A percentile compares a stretch with the other conserved stretches of the same genome.
phyloP scores from a whole-genome alignment of 2,329 filamentous ascomycete species.

The Gyromitra esculenta region DNA sequence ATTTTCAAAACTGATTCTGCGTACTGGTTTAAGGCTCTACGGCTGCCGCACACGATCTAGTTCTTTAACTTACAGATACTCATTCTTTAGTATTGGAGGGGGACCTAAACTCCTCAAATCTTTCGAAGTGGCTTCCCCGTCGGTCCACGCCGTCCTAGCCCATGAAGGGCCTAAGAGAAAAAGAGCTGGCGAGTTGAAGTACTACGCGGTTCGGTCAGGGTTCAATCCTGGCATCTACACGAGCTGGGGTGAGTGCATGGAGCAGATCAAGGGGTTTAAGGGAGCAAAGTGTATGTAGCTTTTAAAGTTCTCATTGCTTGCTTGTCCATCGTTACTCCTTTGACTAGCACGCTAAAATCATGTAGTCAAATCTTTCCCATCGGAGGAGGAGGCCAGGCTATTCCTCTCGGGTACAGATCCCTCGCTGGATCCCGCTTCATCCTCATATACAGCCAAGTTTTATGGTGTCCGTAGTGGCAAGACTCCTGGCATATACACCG shows the following conservation, averaged over 20 bases:
- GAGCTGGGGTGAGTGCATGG: slow-evolving; percentile 71
- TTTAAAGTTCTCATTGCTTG: slow-evolving; percentile 6
- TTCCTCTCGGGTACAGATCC: slow-evolving; percentile 57
- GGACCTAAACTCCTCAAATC: slow-evolving; percentile 26
- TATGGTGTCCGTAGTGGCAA: slow-evolving; percentile 71
- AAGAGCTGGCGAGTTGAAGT: slow-evolving; percentile 66
- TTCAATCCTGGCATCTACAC: slow-evolving; percentile 71
- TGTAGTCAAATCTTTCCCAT: slow-evolving; percentile 58
- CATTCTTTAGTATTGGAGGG: slow-evolving; percentile 6
- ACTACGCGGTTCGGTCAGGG: slow-evolving; percentile 72
- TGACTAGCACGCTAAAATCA: slow-evolving; percentile 32
- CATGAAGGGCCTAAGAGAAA: slow-evolving; percentile 65
- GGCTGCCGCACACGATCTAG: background rate
- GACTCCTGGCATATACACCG: slow-evolving; percentile 70
- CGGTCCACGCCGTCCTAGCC: slow-evolving; percentile 33
- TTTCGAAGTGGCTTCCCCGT: slow-evolving; percentile 49
- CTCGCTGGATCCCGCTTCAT: slow-evolving; percentile 57
- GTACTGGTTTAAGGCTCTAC: slow-evolving; percentile 31
- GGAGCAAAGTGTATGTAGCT: slow-evolving; percentile 58
- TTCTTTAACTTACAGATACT: slow-evolving; percentile 24
- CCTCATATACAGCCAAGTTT: slow-evolving; percentile 64
- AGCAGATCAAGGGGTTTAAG: slow-evolving; percentile 70
- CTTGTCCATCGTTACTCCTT: slow-evolving; percentile 12
- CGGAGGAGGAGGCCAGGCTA: slow-evolving; percentile 55
- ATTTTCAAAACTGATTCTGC: slow-evolving; percentile 25